These are phyloP conservation scores for Phytophthora pini DNA, from an alignment of 352 stramenopile species.

Conservation along the genomic window DNA sequence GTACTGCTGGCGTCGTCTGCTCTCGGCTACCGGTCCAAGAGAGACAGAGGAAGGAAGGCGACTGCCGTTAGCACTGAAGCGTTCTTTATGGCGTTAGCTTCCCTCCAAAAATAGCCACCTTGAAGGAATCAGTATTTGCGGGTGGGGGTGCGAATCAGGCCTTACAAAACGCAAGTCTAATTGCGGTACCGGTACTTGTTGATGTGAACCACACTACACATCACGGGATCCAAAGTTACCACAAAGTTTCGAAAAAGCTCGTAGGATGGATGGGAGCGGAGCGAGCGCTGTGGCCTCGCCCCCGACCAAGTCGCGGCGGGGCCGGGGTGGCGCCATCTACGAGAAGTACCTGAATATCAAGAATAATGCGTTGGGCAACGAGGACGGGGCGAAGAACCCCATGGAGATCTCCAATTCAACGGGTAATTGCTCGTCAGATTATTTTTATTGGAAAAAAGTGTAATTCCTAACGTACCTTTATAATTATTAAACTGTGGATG, in stretches of 20 bases:
- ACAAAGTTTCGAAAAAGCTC: constrained; percentile 13
- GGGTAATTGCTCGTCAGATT: constrained; percentile 25
- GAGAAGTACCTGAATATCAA: constrained; percentile 67
- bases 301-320: constrained; percentile 32
- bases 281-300: constrained; percentile 14
- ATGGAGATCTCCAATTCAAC: constrained; percentile 66
- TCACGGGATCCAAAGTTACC: constrained; percentile 2
- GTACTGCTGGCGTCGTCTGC: constrained; percentile 11
- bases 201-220: constrained; percentile 20
- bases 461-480: constrained; percentile 2
- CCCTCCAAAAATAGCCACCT: constrained; percentile 35
- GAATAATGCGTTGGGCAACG: constrained; percentile 23
- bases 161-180: constrained; percentile 24
- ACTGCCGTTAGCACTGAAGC: constrained; percentile 14
- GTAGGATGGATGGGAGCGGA: constrained; percentile 38
- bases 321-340: constrained; percentile 35
- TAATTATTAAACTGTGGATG: not conserved
- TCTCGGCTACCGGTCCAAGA: constrained; percentile 10
- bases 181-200: not conserved
- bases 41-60: constrained; percentile 20
- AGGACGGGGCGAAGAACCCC: constrained; percentile 17
- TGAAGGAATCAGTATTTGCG: constrained; percentile 33
- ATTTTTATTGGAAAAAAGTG: constrained; percentile 1
- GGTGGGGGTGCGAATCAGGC: constrained; percentile 25
- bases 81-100: constrained; percentile 12